phyloP scores from a whole-genome alignment of 2,329 filamentous ascomycete genomes.

The Exophiala oligosperma region DNA sequence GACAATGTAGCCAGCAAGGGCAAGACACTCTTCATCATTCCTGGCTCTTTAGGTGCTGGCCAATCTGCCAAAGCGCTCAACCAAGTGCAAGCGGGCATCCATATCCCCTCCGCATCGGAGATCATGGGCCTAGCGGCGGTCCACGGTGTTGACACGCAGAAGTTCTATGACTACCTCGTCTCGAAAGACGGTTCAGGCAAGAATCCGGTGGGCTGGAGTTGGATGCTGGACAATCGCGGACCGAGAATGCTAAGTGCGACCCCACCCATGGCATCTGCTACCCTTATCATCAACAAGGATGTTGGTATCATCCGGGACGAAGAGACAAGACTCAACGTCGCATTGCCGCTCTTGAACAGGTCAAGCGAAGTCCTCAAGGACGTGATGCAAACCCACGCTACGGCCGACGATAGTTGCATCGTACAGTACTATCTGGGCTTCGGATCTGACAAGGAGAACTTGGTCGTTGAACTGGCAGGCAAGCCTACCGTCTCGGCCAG shows the following conservation, averaged over 20 bases:
- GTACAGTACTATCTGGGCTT: slow-evolving; percentile 29
- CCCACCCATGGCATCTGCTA: slow-evolving; percentile 58
- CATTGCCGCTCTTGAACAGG: slow-evolving; percentile 26
- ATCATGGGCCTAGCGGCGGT: slow-evolving; percentile 60
- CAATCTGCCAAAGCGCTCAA: slow-evolving; percentile 66
- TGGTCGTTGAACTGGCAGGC: slow-evolving; percentile 22
- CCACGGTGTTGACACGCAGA: slow-evolving; percentile 53
- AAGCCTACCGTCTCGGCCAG: slow-evolving; percentile 8
- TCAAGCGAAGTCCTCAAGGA: slow-evolving; percentile 22
- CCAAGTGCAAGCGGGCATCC: slow-evolving; percentile 63
- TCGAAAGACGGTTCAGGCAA: slow-evolving; percentile 30
- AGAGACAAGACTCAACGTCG: slow-evolving; percentile 23
- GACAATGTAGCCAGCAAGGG: slow-evolving; percentile 58
- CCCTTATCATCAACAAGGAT: slow-evolving; percentile 63
- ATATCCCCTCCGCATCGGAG: slow-evolving; percentile 62
- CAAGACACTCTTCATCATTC: slow-evolving; percentile 65
- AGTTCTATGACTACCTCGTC: slow-evolving; percentile 45
- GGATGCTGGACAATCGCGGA: slow-evolving; percentile 63
- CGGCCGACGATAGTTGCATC: slow-evolving; percentile 27
- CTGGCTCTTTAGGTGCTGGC: slow-evolving; percentile 60
- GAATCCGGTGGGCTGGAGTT: slow-evolving; percentile 52
- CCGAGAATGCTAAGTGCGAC: slow-evolving; percentile 57
- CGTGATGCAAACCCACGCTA: slow-evolving; percentile 28
- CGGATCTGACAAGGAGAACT: slow-evolving; percentile 16
- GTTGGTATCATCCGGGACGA: slow-evolving; percentile 33